A percentile compares a stretch with the other conserved stretches of the same genome.
phyloP scores from a whole-genome alignment of 192 early-diverging fungal species.

The Backusella circina region DNA sequence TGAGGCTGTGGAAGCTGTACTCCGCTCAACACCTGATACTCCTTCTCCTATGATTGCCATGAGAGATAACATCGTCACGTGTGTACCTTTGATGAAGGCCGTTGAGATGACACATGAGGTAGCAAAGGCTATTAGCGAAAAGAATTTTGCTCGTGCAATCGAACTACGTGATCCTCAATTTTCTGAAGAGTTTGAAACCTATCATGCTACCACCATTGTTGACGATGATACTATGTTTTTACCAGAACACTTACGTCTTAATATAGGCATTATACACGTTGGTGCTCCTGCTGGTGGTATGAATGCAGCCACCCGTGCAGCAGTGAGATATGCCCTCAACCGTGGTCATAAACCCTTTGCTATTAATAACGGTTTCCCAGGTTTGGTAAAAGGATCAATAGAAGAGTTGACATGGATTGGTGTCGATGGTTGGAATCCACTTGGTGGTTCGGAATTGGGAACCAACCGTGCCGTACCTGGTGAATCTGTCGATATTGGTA shows the following conservation, averaged over 20 bases:
- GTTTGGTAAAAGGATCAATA: constrained; percentile 82
- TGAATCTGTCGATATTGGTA: constrained; percentile 66
- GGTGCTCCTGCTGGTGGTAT: constrained; percentile 97
- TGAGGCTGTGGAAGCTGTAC: constrained; percentile 91
- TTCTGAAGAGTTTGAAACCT: constrained; percentile 58
- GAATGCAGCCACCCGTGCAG: constrained; percentile 91
- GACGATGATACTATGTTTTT: constrained; percentile 34
- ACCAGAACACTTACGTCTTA: constrained; percentile 52
- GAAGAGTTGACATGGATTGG: constrained; percentile 75
- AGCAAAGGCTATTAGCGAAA: constrained; percentile 73
- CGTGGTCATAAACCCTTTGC: constrained; percentile 82
- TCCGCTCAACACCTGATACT: constrained; percentile 74
- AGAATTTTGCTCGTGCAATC: constrained; percentile 89
- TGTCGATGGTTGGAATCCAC: constrained; percentile 88
- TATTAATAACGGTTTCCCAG: constrained; percentile 91
- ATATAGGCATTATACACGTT: constrained; percentile 87
- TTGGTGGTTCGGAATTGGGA: constrained; percentile 89
- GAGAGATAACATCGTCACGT: constrained; percentile 82
- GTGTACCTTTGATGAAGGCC: constrained; percentile 86
- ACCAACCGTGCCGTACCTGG: constrained; percentile 90
- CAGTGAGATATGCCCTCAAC: constrained; percentile 81
- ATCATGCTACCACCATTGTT: constrained; percentile 55
- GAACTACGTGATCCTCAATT: constrained; percentile 88
- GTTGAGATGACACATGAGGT: constrained; percentile 92
- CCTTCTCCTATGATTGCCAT: constrained; percentile 92